Base-by-base conservation (phyloP, 2,329 filamentous ascomycete genomes). In the Didymella lethalis region DNA sequence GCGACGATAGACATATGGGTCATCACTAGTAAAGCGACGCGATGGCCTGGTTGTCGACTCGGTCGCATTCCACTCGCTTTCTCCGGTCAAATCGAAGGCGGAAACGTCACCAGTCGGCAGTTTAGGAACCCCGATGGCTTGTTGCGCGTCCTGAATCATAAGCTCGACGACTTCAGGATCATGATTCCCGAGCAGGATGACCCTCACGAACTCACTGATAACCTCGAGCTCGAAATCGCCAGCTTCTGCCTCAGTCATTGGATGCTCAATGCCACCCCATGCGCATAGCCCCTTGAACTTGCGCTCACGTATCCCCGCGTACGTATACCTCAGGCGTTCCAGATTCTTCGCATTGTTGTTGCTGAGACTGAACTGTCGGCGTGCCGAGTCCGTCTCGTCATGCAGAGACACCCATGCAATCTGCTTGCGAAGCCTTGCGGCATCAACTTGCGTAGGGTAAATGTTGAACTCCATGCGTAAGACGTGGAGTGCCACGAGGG, bases 401-500 rank as follows among this genome's bases (percentile, higher is more conserved):
- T 38, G 34, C 58, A 75, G 51, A 20, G 73, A 70, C 8, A 73
- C 62, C 71, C 71, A 75, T 11, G 70, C 69, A 47, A 71, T 58
- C 31, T 75, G 72, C 14, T 54, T 45, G 70, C 64, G 23, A 77
- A 14, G 68, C 7, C 55, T 32, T 1, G 50, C 61, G 14, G 61
- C 55, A 20, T 70, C 64, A 18, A 62, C 11, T 28, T 16, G 51
- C 0, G 67, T 67, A 5, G 75, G 73, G n/a, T 64, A 65, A 20
- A 76, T 67, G 43, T 60, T 54, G 38, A 77, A 70, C 0, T 61
- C 46, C 4, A 67, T 58, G 8, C 65, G 62, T 5, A 77, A 48
- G 10, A 71, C 66, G 54, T 76, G 72, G 26, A 77, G 47, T n/a
- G 74, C 69, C 16, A 77, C 62, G 8, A 78, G 69, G 5, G 71